phyloP scores from a whole-genome alignment of 129 eudicot species.

The Dittrichia graveolens region DNA sequence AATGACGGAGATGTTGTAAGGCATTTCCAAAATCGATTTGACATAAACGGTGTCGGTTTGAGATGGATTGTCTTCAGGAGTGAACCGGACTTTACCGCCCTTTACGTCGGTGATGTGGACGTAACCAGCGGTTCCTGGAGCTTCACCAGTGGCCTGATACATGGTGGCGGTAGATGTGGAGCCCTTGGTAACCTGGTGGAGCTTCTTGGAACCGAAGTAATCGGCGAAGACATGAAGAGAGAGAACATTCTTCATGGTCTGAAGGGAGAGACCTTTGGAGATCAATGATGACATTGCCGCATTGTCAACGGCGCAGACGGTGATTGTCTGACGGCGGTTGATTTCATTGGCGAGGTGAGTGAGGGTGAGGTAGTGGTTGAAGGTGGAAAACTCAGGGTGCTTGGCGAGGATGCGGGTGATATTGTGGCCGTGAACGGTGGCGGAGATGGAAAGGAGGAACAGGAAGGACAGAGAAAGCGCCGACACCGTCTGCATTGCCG shows the following conservation, averaged over 20 bases:
- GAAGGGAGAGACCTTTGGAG: conserved; percentile 42
- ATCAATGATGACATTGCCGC: conserved; percentile 56
- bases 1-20: conserved; percentile 77
- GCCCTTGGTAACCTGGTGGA: conserved; percentile 64
- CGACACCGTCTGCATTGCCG: conserved; percentile 34
- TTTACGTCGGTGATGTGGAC: conserved; percentile 73
- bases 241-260: conserved; percentile 52
- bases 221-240: conserved; percentile 66
- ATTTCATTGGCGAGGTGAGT: conserved; percentile 75
- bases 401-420: conserved; percentile 78
- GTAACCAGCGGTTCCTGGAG: conserved; percentile 61
- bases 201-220: conserved; percentile 69
- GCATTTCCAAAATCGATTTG: conserved; percentile 62
- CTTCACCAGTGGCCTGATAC: conserved; percentile 74
- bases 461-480: conserved; percentile 44
- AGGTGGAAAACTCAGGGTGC: conserved; percentile 80
- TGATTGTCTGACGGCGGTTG: conserved; percentile 70
- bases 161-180: conserved; percentile 64
- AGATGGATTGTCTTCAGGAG: conserved; percentile 52
- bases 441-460: conserved; percentile 37
- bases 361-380: conserved; percentile 68
- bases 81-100: conserved; percentile 78
- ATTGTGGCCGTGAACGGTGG: conserved; percentile 61
- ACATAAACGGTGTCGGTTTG: conserved; percentile 54
- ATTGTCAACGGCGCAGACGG: conserved; percentile 68